A percentile compares a stretch with the other conserved stretches of the same genome.
phyloP scores from a whole-genome alignment of 2,329 filamentous ascomycete species.

The Blastomyces percursus region DNA sequence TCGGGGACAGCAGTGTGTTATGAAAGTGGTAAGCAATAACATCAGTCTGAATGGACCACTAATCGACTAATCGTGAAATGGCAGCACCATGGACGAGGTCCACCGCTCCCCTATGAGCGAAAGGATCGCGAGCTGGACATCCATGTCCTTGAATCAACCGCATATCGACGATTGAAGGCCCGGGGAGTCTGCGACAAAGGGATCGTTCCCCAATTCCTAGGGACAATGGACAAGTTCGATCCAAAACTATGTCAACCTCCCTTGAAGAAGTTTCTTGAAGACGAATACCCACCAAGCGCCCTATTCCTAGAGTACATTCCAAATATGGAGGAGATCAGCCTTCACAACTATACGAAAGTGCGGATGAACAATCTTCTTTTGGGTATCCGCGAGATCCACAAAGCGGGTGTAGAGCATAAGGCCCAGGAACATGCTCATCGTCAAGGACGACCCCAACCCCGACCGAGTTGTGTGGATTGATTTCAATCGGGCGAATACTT shows the following conservation, averaged over 20 bases:
- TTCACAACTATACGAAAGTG: slow-evolving; percentile 16
- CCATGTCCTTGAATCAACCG: slow-evolving; percentile 9
- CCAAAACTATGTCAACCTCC: slow-evolving; percentile 5
- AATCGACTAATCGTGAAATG: slow-evolving; percentile 1
- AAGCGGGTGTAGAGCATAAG: slow-evolving; percentile 17
- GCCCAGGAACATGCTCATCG: slow-evolving; percentile 19
- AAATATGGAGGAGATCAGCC: slow-evolving; percentile 15
- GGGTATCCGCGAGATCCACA: slow-evolving; percentile 17
- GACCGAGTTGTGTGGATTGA: background rate
- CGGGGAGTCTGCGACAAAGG: slow-evolving; percentile 9
- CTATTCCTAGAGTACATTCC: slow-evolving; percentile 22
- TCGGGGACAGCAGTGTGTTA: slow-evolving; percentile 12
- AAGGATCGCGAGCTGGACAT: slow-evolving; percentile 1
- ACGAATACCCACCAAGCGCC: slow-evolving; percentile 16
- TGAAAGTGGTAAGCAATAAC: slow-evolving; percentile 17
- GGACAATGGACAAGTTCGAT: slow-evolving; percentile 11
- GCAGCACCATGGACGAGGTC: slow-evolving; percentile 7
- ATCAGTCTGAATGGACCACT: background rate
- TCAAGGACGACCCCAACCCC: slow-evolving; percentile 10
- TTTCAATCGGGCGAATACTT: slow-evolving; percentile 5
- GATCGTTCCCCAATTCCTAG: slow-evolving; percentile 10
- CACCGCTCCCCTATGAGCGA: background rate
- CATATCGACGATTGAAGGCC: slow-evolving; percentile 10
- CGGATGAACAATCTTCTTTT: slow-evolving; percentile 14
- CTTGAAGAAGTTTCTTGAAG: slow-evolving; percentile 9